Evolutionary conservation across 2,329 filamentous ascomycete species (phyloP), one percentile per base, ranked within the genome.

Genomic region (Penicillium verrucosum): DNA sequence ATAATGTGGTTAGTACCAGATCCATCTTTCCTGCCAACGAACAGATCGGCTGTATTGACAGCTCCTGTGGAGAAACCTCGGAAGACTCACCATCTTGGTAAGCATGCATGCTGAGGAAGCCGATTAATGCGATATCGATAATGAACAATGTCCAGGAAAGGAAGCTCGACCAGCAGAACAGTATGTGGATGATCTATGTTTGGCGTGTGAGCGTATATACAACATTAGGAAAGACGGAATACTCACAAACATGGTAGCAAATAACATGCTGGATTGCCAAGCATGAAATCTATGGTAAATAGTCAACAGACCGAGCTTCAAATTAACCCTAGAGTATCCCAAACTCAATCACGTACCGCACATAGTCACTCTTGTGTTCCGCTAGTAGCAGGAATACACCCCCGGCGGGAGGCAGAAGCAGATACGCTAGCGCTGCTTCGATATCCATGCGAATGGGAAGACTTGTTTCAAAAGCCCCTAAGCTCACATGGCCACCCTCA

Each of bases 281-380:
- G 94, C 94, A 74, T 99, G 94, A 66, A 97, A 97, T 61, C 90
- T 93, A 64, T 36, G 56, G 46, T 40, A 41, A 51, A 42, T 25
- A 23, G 30, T 43, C 6, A 58, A 49, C 11, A 47, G 27, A 45
- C 34, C 43, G 37, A 5, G 18, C 7, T 46, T 51, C 3, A n/a
- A 27, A 43, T 7, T 12, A 21, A 5, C 9, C 12, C 5, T 1
- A 18, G 14, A 30, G 23, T 25, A 11, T n/a, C 21, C 4, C 18
- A 25, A 50, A 12, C 4, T 1, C 7, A 0, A 12, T 37, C 49
- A 65, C 73, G 71, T 76, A 93, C 89, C 94, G 84, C 56, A 99
- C 94, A 75, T 96, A 99, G 77, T 99, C 94, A 70, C 92, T 97
- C 79, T 96, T 94, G 70, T 92, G 86, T 81, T 99, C 94, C 61